These are phyloP conservation scores for Leccinum cinnamomeum DNA, from an alignment of 1,284 basidiomycete genomes.

Conservation along the genomic window DNA sequence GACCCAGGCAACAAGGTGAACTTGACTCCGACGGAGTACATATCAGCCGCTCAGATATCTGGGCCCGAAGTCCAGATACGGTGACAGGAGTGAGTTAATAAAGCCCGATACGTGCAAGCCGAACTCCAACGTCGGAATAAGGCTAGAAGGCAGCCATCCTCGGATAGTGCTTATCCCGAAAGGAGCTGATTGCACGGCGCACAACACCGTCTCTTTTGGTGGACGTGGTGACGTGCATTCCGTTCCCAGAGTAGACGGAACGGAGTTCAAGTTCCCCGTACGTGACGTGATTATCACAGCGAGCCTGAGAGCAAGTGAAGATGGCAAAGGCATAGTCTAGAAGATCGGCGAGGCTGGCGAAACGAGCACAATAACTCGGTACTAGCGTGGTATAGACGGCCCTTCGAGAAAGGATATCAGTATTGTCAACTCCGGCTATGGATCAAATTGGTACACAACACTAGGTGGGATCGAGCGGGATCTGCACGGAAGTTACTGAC, in stretches of 20 bases:
- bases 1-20: neutral
- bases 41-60: neutral
- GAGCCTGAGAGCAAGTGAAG: constrained; percentile 10
- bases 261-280: constrained; percentile 15
- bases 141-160: neutral
- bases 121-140: neutral
- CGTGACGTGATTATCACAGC: constrained; percentile 14
- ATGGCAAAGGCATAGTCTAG: constrained; percentile 10
- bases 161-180: neutral
- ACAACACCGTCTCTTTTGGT: neutral
- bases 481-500: too few species aligned
- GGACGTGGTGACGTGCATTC: constrained; percentile 1
- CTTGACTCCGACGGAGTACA: neutral
- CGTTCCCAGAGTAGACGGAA: constrained; percentile 10
- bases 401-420: neutral
- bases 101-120: constrained; percentile 8
- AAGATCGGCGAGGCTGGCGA: neutral
- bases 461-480: too few species aligned
- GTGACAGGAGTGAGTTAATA: constrained; percentile 2
- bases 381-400: too few species aligned
- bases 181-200: neutral
- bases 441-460: too few species aligned
- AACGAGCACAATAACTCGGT: too few species aligned
- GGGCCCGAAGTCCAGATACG: neutral
- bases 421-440: too few species aligned